These are phyloP conservation scores for bread wheat (Triticum aestivum) DNA, from an alignment of 176 grass and related monocot species.

Conservation along the genomic window DNA sequence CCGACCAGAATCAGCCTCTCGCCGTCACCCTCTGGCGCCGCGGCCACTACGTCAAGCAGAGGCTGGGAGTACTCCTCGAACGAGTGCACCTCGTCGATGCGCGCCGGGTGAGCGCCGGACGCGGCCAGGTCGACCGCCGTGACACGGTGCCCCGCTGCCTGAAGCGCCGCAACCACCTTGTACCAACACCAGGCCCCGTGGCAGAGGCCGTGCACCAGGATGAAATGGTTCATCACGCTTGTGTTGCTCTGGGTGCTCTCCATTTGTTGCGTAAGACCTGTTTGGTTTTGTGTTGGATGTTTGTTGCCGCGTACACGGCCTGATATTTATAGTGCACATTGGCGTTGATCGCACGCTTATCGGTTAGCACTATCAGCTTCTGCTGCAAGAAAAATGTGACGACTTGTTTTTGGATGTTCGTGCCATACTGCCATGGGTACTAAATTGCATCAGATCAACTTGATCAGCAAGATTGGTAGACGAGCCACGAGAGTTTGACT, in stretches of 20 bases:
- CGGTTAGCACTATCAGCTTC: neutral
- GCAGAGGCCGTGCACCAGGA: conserved; percentile 48
- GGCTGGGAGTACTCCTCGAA: conserved; percentile 36
- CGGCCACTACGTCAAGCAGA: conserved; percentile 23
- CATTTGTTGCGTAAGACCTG: neutral
- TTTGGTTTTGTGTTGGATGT: neutral
- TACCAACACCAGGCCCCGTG: conserved; percentile 68
- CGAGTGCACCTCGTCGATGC: conserved; percentile 42
- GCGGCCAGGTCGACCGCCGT: conserved; percentile 56
- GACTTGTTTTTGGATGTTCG: too few relatives aligned
- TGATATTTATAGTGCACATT: neutral
- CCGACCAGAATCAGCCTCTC: conserved; percentile 43
- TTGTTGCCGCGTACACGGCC: neutral
- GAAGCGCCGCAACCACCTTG: conserved; percentile 32
- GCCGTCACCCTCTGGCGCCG: neutral
- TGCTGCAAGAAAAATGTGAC: neutral
- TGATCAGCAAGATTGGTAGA: too few relatives aligned
- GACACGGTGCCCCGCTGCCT: conserved; percentile 30
- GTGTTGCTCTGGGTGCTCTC: neutral
- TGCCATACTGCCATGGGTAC: neutral
- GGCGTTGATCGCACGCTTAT: neutral
- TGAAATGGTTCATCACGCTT: neutral
- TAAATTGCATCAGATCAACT: neutral
- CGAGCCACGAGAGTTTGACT: neutral
- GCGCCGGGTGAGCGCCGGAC: conserved; percentile 27